Conservation (phyloP, 331 rosid genomes). For the Malus hybrid region DNA sequence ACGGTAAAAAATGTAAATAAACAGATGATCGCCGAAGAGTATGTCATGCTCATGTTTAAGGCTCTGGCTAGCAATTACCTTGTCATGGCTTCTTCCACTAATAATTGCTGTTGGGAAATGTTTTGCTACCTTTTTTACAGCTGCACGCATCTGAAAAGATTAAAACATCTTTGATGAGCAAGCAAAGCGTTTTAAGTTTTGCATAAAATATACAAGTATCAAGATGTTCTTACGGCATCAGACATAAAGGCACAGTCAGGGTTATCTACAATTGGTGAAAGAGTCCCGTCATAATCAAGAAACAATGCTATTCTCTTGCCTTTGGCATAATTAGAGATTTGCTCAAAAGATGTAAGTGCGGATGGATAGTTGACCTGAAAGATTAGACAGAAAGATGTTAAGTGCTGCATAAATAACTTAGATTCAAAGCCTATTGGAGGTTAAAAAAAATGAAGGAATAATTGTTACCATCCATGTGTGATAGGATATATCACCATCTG, state of each 20-base stretch:
- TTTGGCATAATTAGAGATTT: constrained; percentile 62
- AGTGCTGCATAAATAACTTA: constrained; percentile 13
- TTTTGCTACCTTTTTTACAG: constrained; percentile 74
- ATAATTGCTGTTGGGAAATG: constrained; percentile 89
- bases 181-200: neutral
- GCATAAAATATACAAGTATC: neutral
- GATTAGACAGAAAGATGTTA: constrained; percentile 17
- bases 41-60: neutral
- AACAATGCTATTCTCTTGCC: constrained; percentile 89
- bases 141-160: constrained; percentile 70
- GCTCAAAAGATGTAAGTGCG: constrained; percentile 72
- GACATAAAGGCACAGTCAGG: constrained; percentile 97
- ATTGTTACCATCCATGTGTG: constrained; percentile 75
- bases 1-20: neutral
- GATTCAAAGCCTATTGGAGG: neutral
- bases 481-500: constrained; percentile 52
- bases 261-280: constrained; percentile 95
- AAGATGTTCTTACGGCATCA: constrained; percentile 51
- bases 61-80: constrained; percentile 33
- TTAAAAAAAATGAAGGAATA: neutral
- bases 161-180: constrained; percentile 7
- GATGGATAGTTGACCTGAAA: constrained; percentile 85
- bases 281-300: constrained; percentile 97
- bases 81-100: constrained; percentile 96
- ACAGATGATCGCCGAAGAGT: neutral